Evolutionary conservation across 441 rosid genomes (phyloP), one percentile per base, ranked within the genome.

Genomic region (Iberis amara): DNA sequence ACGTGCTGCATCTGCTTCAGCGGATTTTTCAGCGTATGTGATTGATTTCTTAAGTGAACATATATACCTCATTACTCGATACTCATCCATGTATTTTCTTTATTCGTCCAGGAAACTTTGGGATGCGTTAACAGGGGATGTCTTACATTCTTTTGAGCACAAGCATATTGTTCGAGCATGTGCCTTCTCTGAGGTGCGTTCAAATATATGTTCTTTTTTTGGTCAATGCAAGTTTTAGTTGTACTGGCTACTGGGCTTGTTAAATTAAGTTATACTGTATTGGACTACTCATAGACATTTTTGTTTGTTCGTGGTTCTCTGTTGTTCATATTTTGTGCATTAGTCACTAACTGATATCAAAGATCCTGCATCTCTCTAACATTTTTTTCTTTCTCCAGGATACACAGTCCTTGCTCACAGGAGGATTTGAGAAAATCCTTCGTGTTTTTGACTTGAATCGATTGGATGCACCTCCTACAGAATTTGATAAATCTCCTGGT

Each of bases 121-220:
- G 96, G 94, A 92, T 73, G 96, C 98, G 8, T 79, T 92, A 72
- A 81, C 94, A 0, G 96, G 98, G 4, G 89, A 85, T 70, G 94
- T 68, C 52, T 63, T 92, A 64, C 98, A 88, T 61, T 92, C 96
- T 33, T 92, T 92, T 71, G 96, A 88, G 51, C 98, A 92, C 73
- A 88, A 84, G 73, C 96, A 92, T 68, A 92, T 92, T 61, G 96
- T 92, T 66, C 79, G 96, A 53, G 95, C 98, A 6, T 88, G 92
- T 32, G 73, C 95, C 45, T 88, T 92, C 76, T 92, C 98, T 6
- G 91, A 86, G 86, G 98, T 91, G 55, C 3, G 50, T 26, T 52
- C 40, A 12, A 18, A 8, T 38, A 5, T 2, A 24, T 24, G 27
- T 24, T 51, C 40, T 35, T 5, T 18, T 8, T 37, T 8, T 44